Percentiles rank a stretch among this genome's conserved stretches.
Conservation (phyloP, 2,329 filamentous ascomycete species). For the Beauveria rudraprayagi region DNA sequence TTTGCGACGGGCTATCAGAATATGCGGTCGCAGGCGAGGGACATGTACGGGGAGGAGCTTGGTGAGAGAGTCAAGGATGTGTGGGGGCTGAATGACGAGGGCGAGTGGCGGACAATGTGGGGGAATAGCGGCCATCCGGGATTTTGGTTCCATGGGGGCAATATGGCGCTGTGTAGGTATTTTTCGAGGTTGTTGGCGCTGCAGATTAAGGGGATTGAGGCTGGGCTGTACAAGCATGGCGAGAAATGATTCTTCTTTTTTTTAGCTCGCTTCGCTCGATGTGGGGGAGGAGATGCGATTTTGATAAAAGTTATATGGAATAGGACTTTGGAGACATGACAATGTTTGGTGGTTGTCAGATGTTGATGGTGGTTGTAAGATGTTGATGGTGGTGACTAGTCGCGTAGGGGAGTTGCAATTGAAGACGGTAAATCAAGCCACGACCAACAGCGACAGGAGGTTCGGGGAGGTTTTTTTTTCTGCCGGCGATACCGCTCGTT, state of each 20-base stretch:
- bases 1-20: conserved; percentile 60
- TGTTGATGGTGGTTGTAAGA: too few relatives aligned
- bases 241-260: conserved; percentile 20
- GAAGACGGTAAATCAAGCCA: too few relatives aligned
- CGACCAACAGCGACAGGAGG: too few relatives aligned
- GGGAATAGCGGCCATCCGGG: conserved; percentile 52
- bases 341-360: too few relatives aligned
- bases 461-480: too few relatives aligned
- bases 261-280: background rate
- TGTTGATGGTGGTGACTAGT: too few relatives aligned
- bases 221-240: conserved; percentile 26
- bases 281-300: background rate
- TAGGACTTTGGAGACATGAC: too few relatives aligned
- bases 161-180: conserved; percentile 53
- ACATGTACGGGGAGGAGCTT: conserved; percentile 53
- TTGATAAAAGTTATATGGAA: too few relatives aligned
- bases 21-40: conserved; percentile 56
- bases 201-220: conserved; percentile 41
- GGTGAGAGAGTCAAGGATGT: conserved; percentile 50
- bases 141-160: conserved; percentile 60
- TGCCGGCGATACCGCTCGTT: too few relatives aligned
- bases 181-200: conserved; percentile 48
- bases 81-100: conserved; percentile 53
- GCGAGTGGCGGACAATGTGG: conserved; percentile 51
- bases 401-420: too few relatives aligned